phyloP scores from a whole-genome alignment of 169 alveolate genomes.

The Plasmodium sp. region DNA sequence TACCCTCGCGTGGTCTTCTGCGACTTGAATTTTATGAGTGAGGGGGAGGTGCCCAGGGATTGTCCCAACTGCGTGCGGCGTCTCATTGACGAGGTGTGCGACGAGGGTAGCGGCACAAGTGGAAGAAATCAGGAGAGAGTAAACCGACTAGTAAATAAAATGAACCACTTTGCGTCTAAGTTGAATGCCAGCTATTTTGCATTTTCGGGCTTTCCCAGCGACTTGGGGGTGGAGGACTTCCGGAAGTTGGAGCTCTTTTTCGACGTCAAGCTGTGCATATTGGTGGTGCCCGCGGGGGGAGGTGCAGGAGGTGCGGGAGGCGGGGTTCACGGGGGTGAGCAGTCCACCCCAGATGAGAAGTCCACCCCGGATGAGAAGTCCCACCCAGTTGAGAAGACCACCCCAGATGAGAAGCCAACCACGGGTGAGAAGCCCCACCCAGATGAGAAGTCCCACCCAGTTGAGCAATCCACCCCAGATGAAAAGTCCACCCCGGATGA shows the following conservation, averaged over 20 bases:
- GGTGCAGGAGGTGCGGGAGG: background rate
- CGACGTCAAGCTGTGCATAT: constrained; percentile 49
- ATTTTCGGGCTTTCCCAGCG: constrained; percentile 42
- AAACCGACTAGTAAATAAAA: constrained; percentile 32
- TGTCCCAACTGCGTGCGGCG: background rate
- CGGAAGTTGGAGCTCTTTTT: constrained; percentile 42
- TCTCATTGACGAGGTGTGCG: background rate
- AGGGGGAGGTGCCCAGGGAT: background rate
- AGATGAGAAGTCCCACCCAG: background rate
- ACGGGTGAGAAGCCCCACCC: too few species aligned
- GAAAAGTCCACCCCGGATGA: background rate
- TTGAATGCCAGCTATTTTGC: constrained; percentile 35
- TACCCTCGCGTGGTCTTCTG: constrained; percentile 28
- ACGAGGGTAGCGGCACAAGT: background rate
- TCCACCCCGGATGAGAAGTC: too few species aligned
- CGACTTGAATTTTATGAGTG: constrained; percentile 3
- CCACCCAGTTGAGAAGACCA: background rate
- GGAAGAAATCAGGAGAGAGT: background rate
- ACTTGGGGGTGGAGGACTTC: constrained; percentile 35
- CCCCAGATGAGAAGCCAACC: background rate
- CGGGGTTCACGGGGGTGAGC: background rate
- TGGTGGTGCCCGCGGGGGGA: background rate
- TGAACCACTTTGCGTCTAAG: constrained; percentile 4
- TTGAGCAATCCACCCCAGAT: too few species aligned
- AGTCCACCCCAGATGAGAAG: background rate